Percentiles rank a stretch among this genome's conserved stretches.
These are phyloP conservation scores for Tuber indicum DNA, from an alignment of 495 filamentous ascomycete species.

Conservation along the genomic window DNA sequence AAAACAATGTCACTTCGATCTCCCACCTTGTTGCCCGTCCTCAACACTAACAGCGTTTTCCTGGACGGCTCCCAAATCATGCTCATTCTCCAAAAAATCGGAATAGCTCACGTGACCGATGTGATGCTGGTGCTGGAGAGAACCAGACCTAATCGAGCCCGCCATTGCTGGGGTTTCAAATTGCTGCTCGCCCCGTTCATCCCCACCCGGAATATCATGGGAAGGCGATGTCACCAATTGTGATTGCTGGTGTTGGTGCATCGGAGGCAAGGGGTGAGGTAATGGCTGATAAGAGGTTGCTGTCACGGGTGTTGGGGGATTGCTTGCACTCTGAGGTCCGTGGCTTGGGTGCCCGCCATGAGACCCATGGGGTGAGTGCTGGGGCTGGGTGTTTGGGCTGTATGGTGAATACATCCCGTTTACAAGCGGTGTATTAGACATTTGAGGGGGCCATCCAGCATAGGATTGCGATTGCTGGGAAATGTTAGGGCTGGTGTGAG, in stretches of 20 bases:
- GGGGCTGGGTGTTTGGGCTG: conserved; percentile 27
- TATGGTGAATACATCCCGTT: conserved; percentile 33
- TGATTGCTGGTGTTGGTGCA: conserved; percentile 35
- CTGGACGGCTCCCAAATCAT: conserved; percentile 16
- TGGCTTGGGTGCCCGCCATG: conserved; percentile 26
- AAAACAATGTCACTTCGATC: conserved; percentile 29
- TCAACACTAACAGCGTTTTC: conserved; percentile 38
- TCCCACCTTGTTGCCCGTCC: conserved; percentile 36
- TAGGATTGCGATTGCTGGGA: conserved; percentile 28
- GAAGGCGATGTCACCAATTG: conserved; percentile 26
- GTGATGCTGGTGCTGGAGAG: conserved; percentile 28
- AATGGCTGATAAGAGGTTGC: conserved; percentile 35
- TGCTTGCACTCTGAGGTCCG: conserved; percentile 32
- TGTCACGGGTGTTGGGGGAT: conserved; percentile 32
- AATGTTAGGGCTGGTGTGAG: conserved; percentile 34
- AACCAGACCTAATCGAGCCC: conserved; percentile 26
- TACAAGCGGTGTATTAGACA: conserved; percentile 25
- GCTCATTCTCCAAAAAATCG: conserved; percentile 36
- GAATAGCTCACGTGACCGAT: conserved; percentile 31
- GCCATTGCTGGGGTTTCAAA: conserved; percentile 36
- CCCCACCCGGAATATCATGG: conserved; percentile 27
- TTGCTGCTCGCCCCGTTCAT: conserved; percentile 32
- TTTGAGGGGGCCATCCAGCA: conserved; percentile 23
- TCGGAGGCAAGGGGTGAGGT: conserved; percentile 32
- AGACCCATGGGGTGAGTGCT: conserved; percentile 35